These are phyloP conservation scores for Arthrobotrys conoides DNA, from an alignment of 2,329 filamentous ascomycete species.

Conservation along the genomic window DNA sequence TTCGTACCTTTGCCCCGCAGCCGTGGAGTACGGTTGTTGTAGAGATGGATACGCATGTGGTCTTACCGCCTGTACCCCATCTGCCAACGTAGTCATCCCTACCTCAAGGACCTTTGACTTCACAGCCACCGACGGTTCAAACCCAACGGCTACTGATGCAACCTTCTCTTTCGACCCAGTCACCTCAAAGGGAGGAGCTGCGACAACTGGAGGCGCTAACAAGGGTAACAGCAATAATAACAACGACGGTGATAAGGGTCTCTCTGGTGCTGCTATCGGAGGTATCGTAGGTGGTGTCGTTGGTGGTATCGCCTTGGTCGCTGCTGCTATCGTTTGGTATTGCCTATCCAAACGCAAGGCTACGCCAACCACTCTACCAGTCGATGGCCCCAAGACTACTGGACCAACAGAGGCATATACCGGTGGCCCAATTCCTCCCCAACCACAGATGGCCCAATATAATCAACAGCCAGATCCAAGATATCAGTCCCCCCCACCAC, in stretches of 20 bases:
- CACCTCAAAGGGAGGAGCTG: slow-evolving; percentile 43
- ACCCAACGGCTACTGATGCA: slow-evolving; percentile 1
- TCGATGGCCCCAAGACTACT: neutral
- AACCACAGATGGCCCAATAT: slow-evolving; percentile 56
- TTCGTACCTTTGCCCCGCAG: slow-evolving; percentile 47
- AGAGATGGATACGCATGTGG: slow-evolving; percentile 45
- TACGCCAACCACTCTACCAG: neutral
- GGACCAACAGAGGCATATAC: slow-evolving; percentile 53
- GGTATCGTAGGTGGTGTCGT: slow-evolving; percentile 57
- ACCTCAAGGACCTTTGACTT: slow-evolving; percentile 3
- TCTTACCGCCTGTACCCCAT: slow-evolving; percentile 42
- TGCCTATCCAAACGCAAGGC: slow-evolving; percentile 49
- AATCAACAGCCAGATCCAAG: slow-evolving; percentile 13
- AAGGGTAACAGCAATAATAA: slow-evolving; percentile 11
- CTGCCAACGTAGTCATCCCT: neutral
- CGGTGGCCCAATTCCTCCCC: slow-evolving; percentile 56
- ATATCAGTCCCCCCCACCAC: slow-evolving; percentile 42
- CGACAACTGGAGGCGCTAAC: neutral
- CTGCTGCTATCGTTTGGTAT: slow-evolving; percentile 51
- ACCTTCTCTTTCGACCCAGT: slow-evolving; percentile 49
- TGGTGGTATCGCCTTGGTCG: slow-evolving; percentile 49
- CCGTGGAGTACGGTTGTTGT: slow-evolving; percentile 46
- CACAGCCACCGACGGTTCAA: neutral
- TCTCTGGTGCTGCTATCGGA: slow-evolving; percentile 53
- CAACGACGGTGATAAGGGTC: slow-evolving; percentile 4